Evolutionary conservation across 805 yeast genomes (phyloP), one percentile per base, ranked within the genome.

Genomic region (Ogataea parapolymorpha): DNA sequence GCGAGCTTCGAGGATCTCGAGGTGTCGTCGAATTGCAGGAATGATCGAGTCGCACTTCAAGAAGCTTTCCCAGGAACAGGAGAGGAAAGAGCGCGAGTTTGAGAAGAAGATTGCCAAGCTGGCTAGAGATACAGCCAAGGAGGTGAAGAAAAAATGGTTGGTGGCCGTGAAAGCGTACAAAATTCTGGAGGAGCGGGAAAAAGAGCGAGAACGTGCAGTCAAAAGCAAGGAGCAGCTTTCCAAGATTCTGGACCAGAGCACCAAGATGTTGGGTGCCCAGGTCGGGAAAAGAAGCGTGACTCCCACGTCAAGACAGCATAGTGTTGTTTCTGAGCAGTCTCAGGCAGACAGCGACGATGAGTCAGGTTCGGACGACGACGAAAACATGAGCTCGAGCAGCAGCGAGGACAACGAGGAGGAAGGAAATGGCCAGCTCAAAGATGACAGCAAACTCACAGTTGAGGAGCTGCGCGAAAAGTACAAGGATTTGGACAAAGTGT

Each of bases 11-110:
- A 85, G 83, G 48, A 74, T 79, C 12, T 74, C 82, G n/a, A 72
- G 80, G 49, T 79, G 87, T 2, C 77, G 79, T 53, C 85, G 79
- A 49, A 75, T 89, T 5, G 82, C 96, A 0, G 80, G 72, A 33
- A 85, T 88, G 85, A 69, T 93, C 15, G 97, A 91, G 46, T 79
- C 73, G 35, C 90, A 93, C 66, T 91, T 88, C 69, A 85, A 84
- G 51, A 81, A 90, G 59, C 74, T 85, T 35, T 80, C 83, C 0
- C 96, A 95, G 43, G 95, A 95, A 32, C 87, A 85, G 49, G 98
- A 91, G 51, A 76, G 95, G 43, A 77, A 79, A 43, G 74, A 74
- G 16, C 81, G 81, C 49, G 95, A 85, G 43, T 77, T 80, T 52
- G 95, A 89, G 52, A 83, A 77, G 51, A 77, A 79, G 39, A 70